Evolutionary conservation across 176 grass and related monocot species (phyloP).

Genomic region (Triticum dicoccoides): DNA sequence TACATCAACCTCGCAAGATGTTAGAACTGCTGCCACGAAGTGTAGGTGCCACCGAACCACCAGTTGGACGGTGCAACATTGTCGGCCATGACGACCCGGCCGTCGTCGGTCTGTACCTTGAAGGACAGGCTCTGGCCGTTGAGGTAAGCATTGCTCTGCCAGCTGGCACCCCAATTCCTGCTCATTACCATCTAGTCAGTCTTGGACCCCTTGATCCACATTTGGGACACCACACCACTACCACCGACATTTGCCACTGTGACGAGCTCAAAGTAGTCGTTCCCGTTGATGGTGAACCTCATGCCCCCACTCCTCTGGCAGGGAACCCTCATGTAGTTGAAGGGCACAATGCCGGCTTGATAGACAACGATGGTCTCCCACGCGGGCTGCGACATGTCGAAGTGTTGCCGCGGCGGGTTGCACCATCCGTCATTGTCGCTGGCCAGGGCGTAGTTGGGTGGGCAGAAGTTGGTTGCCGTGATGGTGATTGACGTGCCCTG

Average conservation of each 20-base stretch:
- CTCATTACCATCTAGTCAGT: conserved; percentile 50
- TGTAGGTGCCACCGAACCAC: conserved; percentile 38
- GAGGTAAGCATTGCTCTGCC: conserved; percentile 55
- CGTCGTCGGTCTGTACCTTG: conserved; percentile 19
- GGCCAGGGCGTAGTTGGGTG: neutral
- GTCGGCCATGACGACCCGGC: neutral
- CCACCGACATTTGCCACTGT: conserved; percentile 5
- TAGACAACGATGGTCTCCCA: conserved; percentile 44
- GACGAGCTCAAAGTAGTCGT: neutral
- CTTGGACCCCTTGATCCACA: conserved; percentile 36
- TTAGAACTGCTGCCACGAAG: neutral
- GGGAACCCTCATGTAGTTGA: conserved; percentile 28
- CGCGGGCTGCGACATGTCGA: conserved; percentile 74
- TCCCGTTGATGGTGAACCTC: neutral
- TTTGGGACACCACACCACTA: conserved; percentile 24
- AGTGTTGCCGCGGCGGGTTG: conserved; percentile 58
- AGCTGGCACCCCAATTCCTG: conserved; percentile 75
- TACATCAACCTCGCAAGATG: neutral
- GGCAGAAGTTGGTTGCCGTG: no score
- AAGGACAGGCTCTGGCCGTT: conserved; percentile 34
- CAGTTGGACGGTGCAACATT: conserved; percentile 33
- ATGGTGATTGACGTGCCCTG: no score
- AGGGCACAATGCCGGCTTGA: conserved; percentile 12
- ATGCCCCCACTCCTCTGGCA: neutral
- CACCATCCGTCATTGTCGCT: conserved; percentile 66